Base-by-base conservation (phyloP, 1,139 yeast genomes). In the Meyerozyma athensensis region DNA sequence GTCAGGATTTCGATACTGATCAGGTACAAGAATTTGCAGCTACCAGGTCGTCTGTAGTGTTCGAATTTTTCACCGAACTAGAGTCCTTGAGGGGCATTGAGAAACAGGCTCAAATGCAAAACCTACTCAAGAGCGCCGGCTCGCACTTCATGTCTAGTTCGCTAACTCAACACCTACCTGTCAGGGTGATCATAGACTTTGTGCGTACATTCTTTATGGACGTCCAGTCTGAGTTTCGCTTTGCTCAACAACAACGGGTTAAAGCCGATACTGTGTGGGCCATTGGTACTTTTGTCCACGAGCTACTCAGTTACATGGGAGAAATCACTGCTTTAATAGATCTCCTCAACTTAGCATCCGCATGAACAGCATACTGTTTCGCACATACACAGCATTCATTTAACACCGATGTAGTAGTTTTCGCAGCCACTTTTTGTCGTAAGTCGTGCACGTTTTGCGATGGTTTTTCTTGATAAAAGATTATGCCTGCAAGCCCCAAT, bases 401-500 rank as follows among this genome's bases (percentile, higher is more conserved):
- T n/a, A n/a, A n/a, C n/a, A n/a, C n/a, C n/a, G n/a, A n/a, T n/a
- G n/a, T n/a, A n/a, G n/a, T n/a, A n/a, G n/a, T n/a, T n/a, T n/a
- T n/a, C n/a, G n/a, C n/a, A n/a, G n/a, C n/a, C n/a, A n/a, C n/a
- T n/a, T n/a, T n/a, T n/a, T n/a, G n/a, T n/a, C n/a, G n/a, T n/a
- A 19, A 7, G 6, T 19, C 22, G 22, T 19, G 22, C 22, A 19
- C 22, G 8, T 19, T 19, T 19, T 19, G 22, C 22, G 22, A 19
- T 19, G 22, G 22, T 7, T 19, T 19, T 19, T 19, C 6, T 19
- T 19, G 6, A 6, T 8, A 19, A n/a, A 19, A 8, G 6, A n/a
- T 8, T 5, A 24, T 33, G 36, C 36, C 30, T 16, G 20, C 34
- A 8, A 20, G n/a, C 9, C 26, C 17, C 14, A 47, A 47, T 42